These are phyloP conservation scores for Malus fusca DNA, from an alignment of 306 rosid genomes.

Conservation along the genomic window DNA sequence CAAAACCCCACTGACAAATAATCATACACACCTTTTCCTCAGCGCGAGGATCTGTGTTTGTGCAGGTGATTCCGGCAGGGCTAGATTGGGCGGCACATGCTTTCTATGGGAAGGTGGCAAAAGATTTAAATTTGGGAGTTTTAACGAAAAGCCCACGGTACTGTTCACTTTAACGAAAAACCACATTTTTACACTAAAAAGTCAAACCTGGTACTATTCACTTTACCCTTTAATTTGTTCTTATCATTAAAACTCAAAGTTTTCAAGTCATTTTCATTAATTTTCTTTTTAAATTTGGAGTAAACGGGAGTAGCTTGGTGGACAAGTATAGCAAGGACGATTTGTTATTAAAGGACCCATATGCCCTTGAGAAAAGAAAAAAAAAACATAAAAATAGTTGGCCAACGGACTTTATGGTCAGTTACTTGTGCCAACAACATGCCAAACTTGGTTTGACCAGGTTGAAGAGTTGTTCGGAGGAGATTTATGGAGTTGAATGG, in stretches of 20 bases:
- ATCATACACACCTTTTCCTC: slow-evolving; percentile 14
- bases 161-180: no score
- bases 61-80: slow-evolving; percentile 54
- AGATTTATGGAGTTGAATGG: slow-evolving; percentile 5
- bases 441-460: slow-evolving; percentile 32
- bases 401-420: slow-evolving; percentile 18
- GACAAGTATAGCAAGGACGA: slow-evolving; percentile 23
- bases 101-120: slow-evolving; percentile 14
- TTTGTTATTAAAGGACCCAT: slow-evolving; percentile 19
- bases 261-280: no score
- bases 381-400: background rate
- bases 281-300: slow-evolving; percentile 26
- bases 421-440: slow-evolving; percentile 35
- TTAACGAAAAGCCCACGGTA: no score
- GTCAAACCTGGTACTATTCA: no score
- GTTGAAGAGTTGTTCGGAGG: slow-evolving; percentile 11
- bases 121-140: slow-evolving; percentile 20
- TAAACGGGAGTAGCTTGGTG: slow-evolving; percentile 32
- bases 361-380: background rate
- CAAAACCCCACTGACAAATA: no score
- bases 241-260: no score
- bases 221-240: no score
- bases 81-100: slow-evolving; percentile 21
- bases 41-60: slow-evolving; percentile 16
- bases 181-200: no score